Base-by-base conservation (phyloP, 1,284 basidiomycete species). In the Xanthoconium separans region DNA sequence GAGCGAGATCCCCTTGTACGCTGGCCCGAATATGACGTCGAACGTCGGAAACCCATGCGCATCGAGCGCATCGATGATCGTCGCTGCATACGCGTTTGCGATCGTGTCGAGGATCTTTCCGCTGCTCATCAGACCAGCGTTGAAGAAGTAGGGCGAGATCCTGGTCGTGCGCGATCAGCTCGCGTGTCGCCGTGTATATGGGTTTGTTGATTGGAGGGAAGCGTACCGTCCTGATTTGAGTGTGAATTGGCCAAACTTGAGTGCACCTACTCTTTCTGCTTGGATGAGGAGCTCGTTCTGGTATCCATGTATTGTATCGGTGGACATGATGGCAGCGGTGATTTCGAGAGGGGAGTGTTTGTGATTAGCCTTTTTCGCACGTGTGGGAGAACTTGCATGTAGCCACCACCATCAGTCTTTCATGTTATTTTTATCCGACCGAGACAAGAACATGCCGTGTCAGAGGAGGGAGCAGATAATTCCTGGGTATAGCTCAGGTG, bases 1-100 rank as follows among this genome's bases (percentile, higher is more conserved):
- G 46, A 99, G 85, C 0, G 96, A 86, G 66, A 99, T 99, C 40
- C 95, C 96, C 75, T 99, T 99, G 79, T 99, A 99, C 4, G 97
- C 96, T 0, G 96, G 97, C 0, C 96, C 97, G 66, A 98, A 98
- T 30, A 98, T 80, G 42, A 98, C 83, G 64, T 97, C 94, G 63
- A 98, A 97, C 50, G 78, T 64, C 2, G 87, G 86, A 15, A 90
- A 71, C 2, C 78, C 58, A 6, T 70, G 60, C 11, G 77, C 62
- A 29, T 77, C 68, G 50, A 81, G 74, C 0, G 77, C 76, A 15
- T 70, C 58, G 12, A 73, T 27, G 65, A 94, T 87, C n/a, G 90
- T 91, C 2, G 85, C 73, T 5, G 96, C 93, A 65, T 97, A 98
- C 15, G 95, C 93, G n/a, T 81, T 78, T 9, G 94, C 88, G 29